phyloP scores from a whole-genome alignment of 2,329 filamentous ascomycete species.

The Xylaria sp. region DNA sequence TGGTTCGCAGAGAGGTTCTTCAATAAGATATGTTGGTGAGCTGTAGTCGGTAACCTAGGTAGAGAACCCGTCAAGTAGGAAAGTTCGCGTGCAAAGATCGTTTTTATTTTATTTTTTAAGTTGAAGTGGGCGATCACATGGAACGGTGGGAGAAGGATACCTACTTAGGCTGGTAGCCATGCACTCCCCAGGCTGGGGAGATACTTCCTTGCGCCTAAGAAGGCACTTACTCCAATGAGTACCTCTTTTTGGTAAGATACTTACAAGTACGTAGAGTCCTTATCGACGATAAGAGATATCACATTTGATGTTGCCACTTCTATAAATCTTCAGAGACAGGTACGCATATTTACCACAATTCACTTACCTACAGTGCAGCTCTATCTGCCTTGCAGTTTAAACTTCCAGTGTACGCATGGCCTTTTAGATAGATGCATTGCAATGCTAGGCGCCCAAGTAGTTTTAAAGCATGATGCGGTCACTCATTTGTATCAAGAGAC shows the following conservation, averaged over 20 bases:
- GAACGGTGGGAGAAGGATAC: not conserved
- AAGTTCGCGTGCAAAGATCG: slow-evolving; percentile 9
- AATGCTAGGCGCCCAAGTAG: not conserved
- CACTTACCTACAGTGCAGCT: not conserved
- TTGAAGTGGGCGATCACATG: slow-evolving; percentile 13
- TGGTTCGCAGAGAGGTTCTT: not conserved
- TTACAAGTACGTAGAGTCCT: not conserved
- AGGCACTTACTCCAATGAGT: not conserved
- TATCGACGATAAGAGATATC: not conserved
- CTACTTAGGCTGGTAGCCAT: not conserved
- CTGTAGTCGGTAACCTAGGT: not conserved
- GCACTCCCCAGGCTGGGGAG: not conserved
- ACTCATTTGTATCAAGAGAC: not conserved
- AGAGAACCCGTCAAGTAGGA: slow-evolving; percentile 4
- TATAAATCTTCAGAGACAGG: not conserved
- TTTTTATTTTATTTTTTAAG: not conserved
- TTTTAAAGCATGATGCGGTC: not conserved
- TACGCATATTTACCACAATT: too few species aligned
- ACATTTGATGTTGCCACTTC: not conserved
- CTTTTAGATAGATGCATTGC: not conserved
- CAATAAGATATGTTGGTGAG: not conserved
- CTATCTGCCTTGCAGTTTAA: not conserved
- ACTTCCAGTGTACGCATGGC: not conserved
- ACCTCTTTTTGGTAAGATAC: not conserved
- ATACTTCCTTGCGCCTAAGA: not conserved